Evolutionary conservation across 2,329 filamentous ascomycete genomes (phyloP).

Genomic region (Fusarium circinatum): DNA sequence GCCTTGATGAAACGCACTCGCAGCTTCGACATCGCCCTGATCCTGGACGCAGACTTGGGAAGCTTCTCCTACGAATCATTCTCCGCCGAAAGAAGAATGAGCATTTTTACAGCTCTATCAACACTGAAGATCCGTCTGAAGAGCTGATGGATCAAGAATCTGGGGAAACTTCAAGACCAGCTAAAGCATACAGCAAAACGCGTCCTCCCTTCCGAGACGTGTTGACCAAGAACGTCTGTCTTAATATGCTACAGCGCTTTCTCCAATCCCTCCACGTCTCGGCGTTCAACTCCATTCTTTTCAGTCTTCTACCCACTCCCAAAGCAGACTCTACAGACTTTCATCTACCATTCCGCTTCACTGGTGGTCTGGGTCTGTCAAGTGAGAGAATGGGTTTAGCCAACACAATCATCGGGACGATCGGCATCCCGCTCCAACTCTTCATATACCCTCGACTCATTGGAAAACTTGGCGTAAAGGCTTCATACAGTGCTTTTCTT

Average conservation of each 20-base stretch:
- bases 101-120: neutral
- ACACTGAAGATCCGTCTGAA: neutral
- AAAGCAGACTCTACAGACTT: conserved; percentile 60
- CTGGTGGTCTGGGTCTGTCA: conserved; percentile 79
- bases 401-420: conserved; percentile 78
- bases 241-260: conserved; percentile 72
- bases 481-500: conserved; percentile 18
- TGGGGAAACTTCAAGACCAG: neutral
- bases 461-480: conserved; percentile 12
- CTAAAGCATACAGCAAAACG: conserved; percentile 53
- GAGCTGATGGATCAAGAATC: neutral
- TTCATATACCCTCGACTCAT: conserved; percentile 32
- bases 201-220: conserved; percentile 64
- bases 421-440: conserved; percentile 73
- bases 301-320: conserved; percentile 79
- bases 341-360: conserved; percentile 69
- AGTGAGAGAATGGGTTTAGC: conserved; percentile 78
- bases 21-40: neutral
- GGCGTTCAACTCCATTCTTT: conserved; percentile 80
- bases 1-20: conserved; percentile 61
- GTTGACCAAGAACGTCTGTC: conserved; percentile 64
- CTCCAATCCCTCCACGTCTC: conserved; percentile 78
- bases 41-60: neutral
- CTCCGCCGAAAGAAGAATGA: neutral
- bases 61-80: neutral